These are phyloP conservation scores for Pseudogymnoascus sp. DNA, from an alignment of 2,329 filamentous ascomycete genomes.

Conservation along the genomic window DNA sequence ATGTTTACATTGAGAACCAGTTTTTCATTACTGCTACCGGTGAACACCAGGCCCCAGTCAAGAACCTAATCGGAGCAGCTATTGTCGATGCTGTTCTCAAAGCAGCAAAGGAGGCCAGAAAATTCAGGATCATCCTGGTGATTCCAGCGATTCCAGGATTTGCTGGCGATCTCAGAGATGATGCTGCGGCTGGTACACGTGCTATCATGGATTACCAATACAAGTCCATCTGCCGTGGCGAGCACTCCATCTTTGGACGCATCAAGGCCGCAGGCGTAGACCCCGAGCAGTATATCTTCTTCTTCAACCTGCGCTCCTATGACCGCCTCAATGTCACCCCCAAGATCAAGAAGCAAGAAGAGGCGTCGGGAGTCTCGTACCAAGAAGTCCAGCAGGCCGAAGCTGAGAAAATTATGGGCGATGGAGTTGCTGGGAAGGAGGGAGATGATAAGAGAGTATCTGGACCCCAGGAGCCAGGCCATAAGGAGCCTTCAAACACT, in stretches of 20 bases:
- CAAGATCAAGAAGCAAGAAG: slow-evolving; percentile 64
- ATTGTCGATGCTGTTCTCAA: slow-evolving; percentile 85
- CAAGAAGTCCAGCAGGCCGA: slow-evolving; percentile 80
- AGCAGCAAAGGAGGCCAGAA: slow-evolving; percentile 72
- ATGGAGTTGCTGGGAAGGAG: slow-evolving; percentile 54
- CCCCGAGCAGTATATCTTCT: slow-evolving; percentile 72
- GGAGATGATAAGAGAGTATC: slow-evolving; percentile 30
- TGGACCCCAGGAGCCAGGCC: slow-evolving; percentile 12
- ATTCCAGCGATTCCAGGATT: slow-evolving; percentile 93
- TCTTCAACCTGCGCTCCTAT: slow-evolving; percentile 90
- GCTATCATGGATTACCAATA: slow-evolving; percentile 98
- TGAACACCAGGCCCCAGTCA: slow-evolving; percentile 74
- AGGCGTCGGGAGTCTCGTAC: slow-evolving; percentile 75
- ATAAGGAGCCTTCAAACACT: slow-evolving; percentile 25
- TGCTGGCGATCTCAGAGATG: slow-evolving; percentile 77
- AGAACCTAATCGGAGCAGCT: slow-evolving; percentile 75
- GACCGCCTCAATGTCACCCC: slow-evolving; percentile 83
- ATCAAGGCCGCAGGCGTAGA: slow-evolving; percentile 68
- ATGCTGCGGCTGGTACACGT: slow-evolving; percentile 74
- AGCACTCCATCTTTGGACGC: slow-evolving; percentile 81
- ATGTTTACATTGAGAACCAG: slow-evolving; percentile 96
- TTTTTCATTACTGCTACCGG: slow-evolving; percentile 95
- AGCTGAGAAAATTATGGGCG: slow-evolving; percentile 78
- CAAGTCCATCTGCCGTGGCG: slow-evolving; percentile 86
- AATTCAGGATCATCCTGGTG: slow-evolving; percentile 82